Evolutionary conservation across 2,329 filamentous ascomycete genomes (phyloP).

Genomic region (Endocalyx cinctus): DNA sequence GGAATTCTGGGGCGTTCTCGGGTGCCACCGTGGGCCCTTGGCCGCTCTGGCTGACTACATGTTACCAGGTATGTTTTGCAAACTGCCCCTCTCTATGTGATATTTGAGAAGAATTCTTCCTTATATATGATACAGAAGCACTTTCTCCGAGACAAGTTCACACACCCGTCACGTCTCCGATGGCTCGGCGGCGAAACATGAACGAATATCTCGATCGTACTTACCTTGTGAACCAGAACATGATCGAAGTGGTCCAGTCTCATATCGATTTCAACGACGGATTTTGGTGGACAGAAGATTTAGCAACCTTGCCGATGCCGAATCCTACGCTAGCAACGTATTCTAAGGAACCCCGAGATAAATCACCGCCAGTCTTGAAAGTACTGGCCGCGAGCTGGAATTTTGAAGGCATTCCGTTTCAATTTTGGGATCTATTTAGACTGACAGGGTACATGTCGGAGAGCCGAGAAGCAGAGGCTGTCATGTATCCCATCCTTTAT

Average conservation of each 20-base stretch:
- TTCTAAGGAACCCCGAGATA: constrained; percentile 32
- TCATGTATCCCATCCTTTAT: constrained; percentile 46
- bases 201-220: constrained; percentile 47
- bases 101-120: too few species aligned
- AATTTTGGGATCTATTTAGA: constrained; percentile 48
- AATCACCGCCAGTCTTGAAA: constrained; percentile 44
- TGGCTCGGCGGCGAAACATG: constrained; percentile 43
- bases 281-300: constrained; percentile 55
- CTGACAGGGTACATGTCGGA: constrained; percentile 45
- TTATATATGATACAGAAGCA: constrained; percentile 31
- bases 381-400: constrained; percentile 50
- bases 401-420: constrained; percentile 42
- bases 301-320: constrained; percentile 34
- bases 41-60: constrained; percentile 43
- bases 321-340: constrained; percentile 36
- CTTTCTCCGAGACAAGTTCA: constrained; percentile 45
- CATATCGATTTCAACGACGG: constrained; percentile 50
- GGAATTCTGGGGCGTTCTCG: constrained; percentile 44
- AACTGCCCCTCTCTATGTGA: too few species aligned
- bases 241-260: constrained; percentile 36
- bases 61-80: constrained; percentile 44
- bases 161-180: constrained; percentile 46
- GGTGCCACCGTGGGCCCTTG: constrained; percentile 48
- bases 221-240: constrained; percentile 37
- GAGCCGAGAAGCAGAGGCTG: constrained; percentile 43